Evolutionary conservation across 2,329 filamentous ascomycete species (phyloP).

Genomic region (Aureobasidium zeae): DNA sequence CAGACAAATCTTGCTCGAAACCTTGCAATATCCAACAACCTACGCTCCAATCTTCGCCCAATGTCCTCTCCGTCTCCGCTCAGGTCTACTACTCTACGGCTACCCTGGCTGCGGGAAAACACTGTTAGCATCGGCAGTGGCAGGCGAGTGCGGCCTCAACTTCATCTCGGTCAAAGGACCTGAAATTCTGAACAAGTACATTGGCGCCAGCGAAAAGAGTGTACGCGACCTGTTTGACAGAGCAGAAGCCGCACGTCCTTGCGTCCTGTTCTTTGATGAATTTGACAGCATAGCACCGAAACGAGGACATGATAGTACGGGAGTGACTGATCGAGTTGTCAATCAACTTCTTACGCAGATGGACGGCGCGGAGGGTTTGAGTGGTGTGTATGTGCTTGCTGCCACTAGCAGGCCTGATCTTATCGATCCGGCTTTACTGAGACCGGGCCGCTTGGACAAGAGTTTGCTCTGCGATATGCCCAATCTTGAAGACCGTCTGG

Average conservation of each 20-base stretch:
- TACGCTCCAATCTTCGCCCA: slow-evolving; percentile 97
- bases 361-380: slow-evolving; percentile 93
- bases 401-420: slow-evolving; percentile 89
- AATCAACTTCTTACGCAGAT: slow-evolving; percentile 98
- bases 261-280: slow-evolving; percentile 96
- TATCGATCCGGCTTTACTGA: slow-evolving; percentile 85
- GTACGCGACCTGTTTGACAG: slow-evolving; percentile 92
- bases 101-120: slow-evolving; percentile 97
- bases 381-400: slow-evolving; percentile 90
- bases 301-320: slow-evolving; percentile 90
- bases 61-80: slow-evolving; percentile 87
- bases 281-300: slow-evolving; percentile 98
- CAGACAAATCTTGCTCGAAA: slow-evolving; percentile 84
- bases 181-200: slow-evolving; percentile 98
- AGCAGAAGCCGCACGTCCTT: slow-evolving; percentile 80
- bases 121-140: slow-evolving; percentile 88
- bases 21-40: slow-evolving; percentile 90
- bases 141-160: slow-evolving; percentile 92
- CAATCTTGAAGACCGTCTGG: slow-evolving; percentile 65
- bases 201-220: slow-evolving; percentile 92
- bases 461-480: slow-evolving; percentile 87
- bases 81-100: slow-evolving; percentile 84
- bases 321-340: slow-evolving; percentile 96
- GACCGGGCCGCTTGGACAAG: slow-evolving; percentile 89
- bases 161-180: slow-evolving; percentile 98